Evolutionary conservation across 2,329 filamentous ascomycete genomes (phyloP), one percentile per base, ranked within the genome.

Genomic region (Leptographium flavum): DNA sequence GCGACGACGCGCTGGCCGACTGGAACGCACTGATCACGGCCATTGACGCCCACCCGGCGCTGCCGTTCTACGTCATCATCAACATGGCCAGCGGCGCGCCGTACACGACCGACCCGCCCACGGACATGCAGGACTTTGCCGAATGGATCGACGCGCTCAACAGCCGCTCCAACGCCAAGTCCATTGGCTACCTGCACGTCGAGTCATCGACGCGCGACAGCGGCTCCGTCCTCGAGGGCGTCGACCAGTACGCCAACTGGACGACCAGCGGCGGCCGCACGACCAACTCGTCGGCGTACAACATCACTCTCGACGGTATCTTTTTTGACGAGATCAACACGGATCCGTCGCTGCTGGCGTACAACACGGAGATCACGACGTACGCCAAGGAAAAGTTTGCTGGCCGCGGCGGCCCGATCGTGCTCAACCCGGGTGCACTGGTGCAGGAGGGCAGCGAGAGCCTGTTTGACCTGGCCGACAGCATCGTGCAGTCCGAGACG

Each of bases 311-410:
- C 11, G 43, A 49, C 36, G 52, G 52, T 32, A 46, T 53, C 47
- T 53, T 53, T 42, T 51, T 51, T 17, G 52, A 53, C 47, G 50
- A 52, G 46, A 49, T 48, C 27, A 37, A 48, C 36, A 50, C 48
- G 9, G 45, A 27, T 22, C 45, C 47, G 6, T 4, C 35, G 36
- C 36, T 41, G 39, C 48, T 52, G 14, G 3, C 15, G 21, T 41
- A 46, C 48, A 52, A 50, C 48, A 39, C 39, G 3, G 19, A 45
- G 1, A 45, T 52, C 38, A 43, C 48, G 3, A 44, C 9, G 4
- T 50, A 50, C 38, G 50, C 50, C 40, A 46, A 46, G 41, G 30
- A 31, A 0, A 13, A 6, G 10, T 46, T 52, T 36, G 41, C 25
- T 6, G 9, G 3, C n/a, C 45, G 45, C 15, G 41, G 46, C 28